These are phyloP conservation scores for Cercospora sp. DNA, from an alignment of 2,329 filamentous ascomycete species.

Conservation along the genomic window DNA sequence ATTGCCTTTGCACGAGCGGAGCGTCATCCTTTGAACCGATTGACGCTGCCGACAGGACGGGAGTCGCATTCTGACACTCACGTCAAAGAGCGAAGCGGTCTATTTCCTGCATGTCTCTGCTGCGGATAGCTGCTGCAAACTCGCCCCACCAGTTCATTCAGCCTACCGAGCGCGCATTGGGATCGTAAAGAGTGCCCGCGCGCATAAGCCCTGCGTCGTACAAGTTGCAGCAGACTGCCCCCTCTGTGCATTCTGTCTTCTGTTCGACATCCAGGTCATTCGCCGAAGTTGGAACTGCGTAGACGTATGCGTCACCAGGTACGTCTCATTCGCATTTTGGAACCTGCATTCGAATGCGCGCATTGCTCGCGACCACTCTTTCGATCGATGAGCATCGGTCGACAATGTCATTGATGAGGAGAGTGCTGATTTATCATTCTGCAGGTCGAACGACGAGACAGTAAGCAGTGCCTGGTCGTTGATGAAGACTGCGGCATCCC, in stretches of 20 bases:
- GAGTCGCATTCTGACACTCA: conserved; percentile 30
- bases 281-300: conserved; percentile 33
- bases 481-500: conserved; percentile 41
- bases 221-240: conserved; percentile 37
- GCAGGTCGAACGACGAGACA: conserved; percentile 31
- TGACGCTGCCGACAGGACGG: conserved; percentile 23
- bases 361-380: conserved; percentile 21
- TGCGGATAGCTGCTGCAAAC: conserved; percentile 37
- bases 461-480: conserved; percentile 37
- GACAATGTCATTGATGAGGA: conserved; percentile 24
- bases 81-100: conserved; percentile 32
- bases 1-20: conserved; percentile 26
- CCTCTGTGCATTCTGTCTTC: conserved; percentile 24
- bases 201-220: conserved; percentile 36
- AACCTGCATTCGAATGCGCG: conserved; percentile 6
- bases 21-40: conserved; percentile 27
- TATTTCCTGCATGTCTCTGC: conserved; percentile 37
- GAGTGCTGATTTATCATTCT: neutral
- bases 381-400: neutral
- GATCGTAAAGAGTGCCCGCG: conserved; percentile 20
- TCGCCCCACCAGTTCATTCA: conserved; percentile 29
- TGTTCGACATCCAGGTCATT: conserved; percentile 29
- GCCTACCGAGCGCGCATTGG: conserved; percentile 23
- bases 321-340: conserved; percentile 26
- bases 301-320: conserved; percentile 40